phyloP scores from a whole-genome alignment of 2,329 filamentous ascomycete species.

The Aspergillus sp. region DNA sequence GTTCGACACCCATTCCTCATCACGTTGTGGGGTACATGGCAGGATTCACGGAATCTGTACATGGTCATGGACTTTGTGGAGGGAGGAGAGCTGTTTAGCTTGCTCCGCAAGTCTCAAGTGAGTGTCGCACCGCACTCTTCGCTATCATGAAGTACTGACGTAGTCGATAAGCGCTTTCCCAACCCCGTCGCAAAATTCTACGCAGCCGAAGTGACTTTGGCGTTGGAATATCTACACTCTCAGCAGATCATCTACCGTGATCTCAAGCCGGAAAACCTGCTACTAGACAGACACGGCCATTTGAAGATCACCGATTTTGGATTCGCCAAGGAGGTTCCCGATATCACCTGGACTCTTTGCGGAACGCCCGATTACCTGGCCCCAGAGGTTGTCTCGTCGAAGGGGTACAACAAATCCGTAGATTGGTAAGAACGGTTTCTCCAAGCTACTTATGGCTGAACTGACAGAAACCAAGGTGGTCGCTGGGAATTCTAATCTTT shows the following conservation, averaged over 20 bases:
- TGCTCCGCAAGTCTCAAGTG: conserved; percentile 88
- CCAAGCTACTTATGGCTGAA: conserved; percentile 2
- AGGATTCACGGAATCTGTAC: conserved; percentile 91
- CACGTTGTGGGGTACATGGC: conserved; percentile 97
- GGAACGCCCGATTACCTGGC: conserved; percentile 97
- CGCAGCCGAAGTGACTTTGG: conserved; percentile 91
- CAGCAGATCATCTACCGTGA: conserved; percentile 98
- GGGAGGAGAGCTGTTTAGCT: conserved; percentile 92
- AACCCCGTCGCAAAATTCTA: conserved; percentile 99
- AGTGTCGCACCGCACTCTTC: conserved; percentile 28
- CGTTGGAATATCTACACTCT: conserved; percentile 89
- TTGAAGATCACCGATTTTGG: conserved; percentile 98
- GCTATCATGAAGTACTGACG: conserved; percentile 3
- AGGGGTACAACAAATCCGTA: conserved; percentile 99
- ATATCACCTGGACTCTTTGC: conserved; percentile 98
- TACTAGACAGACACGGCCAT: conserved; percentile 88
- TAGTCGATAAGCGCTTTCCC: conserved; percentile 71
- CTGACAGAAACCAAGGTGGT: conserved; percentile 66
- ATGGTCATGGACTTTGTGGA: conserved; percentile 99
- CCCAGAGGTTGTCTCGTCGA: conserved; percentile 96
- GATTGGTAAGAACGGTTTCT: conserved; percentile 69
- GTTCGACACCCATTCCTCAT: conserved; percentile 98
- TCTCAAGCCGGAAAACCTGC: conserved; percentile 88
- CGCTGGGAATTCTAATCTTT: conserved; percentile 94
- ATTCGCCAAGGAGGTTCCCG: conserved; percentile 94